These are phyloP conservation scores for Myxozyma monticola DNA, from an alignment of 805 yeast species.

Conservation along the genomic window DNA sequence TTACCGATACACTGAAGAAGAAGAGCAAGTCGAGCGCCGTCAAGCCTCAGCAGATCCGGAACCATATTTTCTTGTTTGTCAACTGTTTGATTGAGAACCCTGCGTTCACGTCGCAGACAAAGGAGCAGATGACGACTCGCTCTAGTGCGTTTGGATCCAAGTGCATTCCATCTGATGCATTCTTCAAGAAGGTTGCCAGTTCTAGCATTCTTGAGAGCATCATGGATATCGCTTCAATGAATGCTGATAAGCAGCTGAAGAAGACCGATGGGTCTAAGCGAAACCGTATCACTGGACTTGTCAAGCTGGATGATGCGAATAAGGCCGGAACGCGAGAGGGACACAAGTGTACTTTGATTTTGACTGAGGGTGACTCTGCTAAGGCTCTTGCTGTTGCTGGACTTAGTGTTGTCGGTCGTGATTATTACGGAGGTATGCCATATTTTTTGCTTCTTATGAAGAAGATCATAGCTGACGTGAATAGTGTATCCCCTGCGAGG, in stretches of 20 bases:
- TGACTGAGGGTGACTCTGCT: constrained; percentile 98
- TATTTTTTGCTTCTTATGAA: too few species aligned
- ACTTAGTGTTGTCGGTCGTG: constrained; percentile 91
- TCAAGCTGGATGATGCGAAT: constrained; percentile 92
- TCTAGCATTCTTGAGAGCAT: constrained; percentile 72
- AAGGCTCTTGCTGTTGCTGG: constrained; percentile 89
- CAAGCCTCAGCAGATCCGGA: constrained; percentile 84
- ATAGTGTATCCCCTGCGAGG: constrained; percentile 96
- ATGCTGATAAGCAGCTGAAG: constrained; percentile 82
- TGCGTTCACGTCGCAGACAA: constrained; percentile 95
- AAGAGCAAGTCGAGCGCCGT: constrained; percentile 66
- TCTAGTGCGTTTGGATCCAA: constrained; percentile 85
- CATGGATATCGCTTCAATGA: constrained; percentile 77
- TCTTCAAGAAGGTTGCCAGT: constrained; percentile 67
- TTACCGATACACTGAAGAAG: constrained; percentile 71
- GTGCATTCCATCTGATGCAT: constrained; percentile 73
- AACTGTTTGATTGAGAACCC: constrained; percentile 95
- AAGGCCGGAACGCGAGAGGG: constrained; percentile 95
- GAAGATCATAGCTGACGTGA: too few species aligned
- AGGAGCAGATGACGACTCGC: constrained; percentile 90
- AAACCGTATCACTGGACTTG: constrained; percentile 81
- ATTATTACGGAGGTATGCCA: constrained; percentile 88
- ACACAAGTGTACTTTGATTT: constrained; percentile 82
- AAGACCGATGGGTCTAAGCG: constrained; percentile 85
- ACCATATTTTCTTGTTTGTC: constrained; percentile 84